Conservation (phyloP, 148 eudicot species). For the Nepenthes gracilis region DNA sequence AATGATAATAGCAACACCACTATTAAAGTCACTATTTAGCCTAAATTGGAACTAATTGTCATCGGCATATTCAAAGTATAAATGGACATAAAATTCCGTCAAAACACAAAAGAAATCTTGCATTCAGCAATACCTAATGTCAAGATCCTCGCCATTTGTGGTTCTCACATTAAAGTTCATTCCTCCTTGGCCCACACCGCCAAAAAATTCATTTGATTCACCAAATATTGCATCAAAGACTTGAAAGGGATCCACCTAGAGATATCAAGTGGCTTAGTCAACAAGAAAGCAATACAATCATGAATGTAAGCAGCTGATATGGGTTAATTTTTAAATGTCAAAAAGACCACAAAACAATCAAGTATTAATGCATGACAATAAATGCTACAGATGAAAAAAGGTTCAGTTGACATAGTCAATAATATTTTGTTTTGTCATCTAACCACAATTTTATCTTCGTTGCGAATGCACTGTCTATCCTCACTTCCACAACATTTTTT, state of each 20-base stretch:
- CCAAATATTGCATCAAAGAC: conserved; percentile 67
- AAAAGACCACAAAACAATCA: neutral
- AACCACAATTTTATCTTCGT: too few species aligned
- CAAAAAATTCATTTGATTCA: conserved; percentile 50
- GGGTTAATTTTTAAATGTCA: neutral
- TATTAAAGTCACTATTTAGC: too few species aligned
- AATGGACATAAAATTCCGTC: neutral
- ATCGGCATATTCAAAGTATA: too few species aligned
- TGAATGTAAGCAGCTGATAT: neutral
- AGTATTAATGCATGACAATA: neutral
- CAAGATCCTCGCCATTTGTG: conserved; percentile 39
- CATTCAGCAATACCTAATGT: conserved; percentile 46
- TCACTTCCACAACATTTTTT: too few species aligned
- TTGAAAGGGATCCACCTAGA: conserved; percentile 78
- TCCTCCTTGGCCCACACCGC: conserved; percentile 41
- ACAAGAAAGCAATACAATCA: neutral
- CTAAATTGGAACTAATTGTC: too few species aligned
- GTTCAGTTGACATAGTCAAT: too few species aligned
- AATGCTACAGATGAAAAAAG: neutral
- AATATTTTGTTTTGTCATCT: too few species aligned
- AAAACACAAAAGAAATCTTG: neutral
- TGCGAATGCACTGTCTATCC: too few species aligned
- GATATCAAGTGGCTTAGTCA: conserved; percentile 10
- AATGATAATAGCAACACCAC: too few species aligned
- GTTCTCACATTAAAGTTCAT: conserved; percentile 28